These are phyloP conservation scores for Eremochloa ophiuroides DNA, from an alignment of 176 grass and related monocot species.

Conservation along the genomic window DNA sequence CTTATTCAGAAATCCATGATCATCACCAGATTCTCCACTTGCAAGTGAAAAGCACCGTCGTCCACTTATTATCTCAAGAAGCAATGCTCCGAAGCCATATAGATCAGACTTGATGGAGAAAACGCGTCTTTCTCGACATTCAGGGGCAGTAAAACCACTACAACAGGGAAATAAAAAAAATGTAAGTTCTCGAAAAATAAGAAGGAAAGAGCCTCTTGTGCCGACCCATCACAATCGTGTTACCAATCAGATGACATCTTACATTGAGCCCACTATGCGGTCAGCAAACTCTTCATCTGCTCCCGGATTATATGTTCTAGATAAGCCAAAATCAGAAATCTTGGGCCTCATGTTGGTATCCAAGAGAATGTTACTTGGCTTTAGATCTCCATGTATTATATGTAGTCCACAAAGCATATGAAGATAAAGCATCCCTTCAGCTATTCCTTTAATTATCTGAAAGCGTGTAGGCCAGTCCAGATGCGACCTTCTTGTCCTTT, in stretches of 20 bases:
- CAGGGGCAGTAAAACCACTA: conserved; percentile 30
- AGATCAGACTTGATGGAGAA: conserved; percentile 35
- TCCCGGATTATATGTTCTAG: background rate
- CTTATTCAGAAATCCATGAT: conserved; percentile 17
- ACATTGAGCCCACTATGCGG: conserved; percentile 8
- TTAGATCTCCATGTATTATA: conserved; percentile 42
- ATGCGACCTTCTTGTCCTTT: background rate
- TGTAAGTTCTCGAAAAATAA: background rate
- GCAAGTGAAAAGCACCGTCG: background rate
- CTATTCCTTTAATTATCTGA: conserved; percentile 33
- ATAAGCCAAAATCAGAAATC: conserved; percentile 39
- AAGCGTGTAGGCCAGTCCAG: conserved; percentile 20
- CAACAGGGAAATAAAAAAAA: conserved; percentile 1
- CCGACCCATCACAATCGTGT: no score
- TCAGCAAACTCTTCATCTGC: conserved; percentile 5
- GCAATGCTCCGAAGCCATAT: conserved; percentile 33
- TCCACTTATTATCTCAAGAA: conserved; percentile 33
- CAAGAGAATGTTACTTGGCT: conserved; percentile 45
- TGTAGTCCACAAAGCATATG: conserved; percentile 13
- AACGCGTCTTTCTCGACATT: conserved; percentile 1
- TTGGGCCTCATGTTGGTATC: conserved; percentile 39
- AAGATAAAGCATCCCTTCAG: conserved; percentile 35
- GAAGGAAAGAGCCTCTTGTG: background rate
- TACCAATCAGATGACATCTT: background rate
- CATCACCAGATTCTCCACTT: background rate